These are phyloP conservation scores for Rhynchosporium secalis DNA, from an alignment of 2,329 filamentous ascomycete genomes.

Conservation along the genomic window DNA sequence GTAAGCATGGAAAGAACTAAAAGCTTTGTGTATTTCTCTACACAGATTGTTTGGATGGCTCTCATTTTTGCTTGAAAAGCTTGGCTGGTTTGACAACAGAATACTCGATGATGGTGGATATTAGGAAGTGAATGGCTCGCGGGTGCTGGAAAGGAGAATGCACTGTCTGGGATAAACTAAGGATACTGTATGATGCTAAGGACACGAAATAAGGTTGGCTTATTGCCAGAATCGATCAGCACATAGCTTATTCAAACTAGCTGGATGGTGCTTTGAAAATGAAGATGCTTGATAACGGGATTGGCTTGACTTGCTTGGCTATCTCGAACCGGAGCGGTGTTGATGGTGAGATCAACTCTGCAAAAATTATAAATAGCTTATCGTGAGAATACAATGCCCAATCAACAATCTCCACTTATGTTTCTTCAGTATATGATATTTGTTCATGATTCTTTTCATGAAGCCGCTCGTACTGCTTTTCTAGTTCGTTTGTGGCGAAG, in stretches of 20 bases:
- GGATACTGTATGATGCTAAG: too few relatives aligned
- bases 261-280: background rate
- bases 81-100: background rate
- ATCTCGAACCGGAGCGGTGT: background rate
- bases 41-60: background rate
- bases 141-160: background rate
- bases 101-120: slow-evolving; percentile 4
- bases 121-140: background rate
- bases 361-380: background rate
- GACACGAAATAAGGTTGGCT: too few relatives aligned
- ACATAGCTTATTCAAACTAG: background rate
- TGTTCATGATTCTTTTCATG: background rate
- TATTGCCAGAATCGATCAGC: background rate
- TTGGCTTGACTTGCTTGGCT: background rate
- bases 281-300: background rate
- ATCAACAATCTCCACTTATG: background rate
- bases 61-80: background rate
- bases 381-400: background rate
- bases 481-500: too few relatives aligned
- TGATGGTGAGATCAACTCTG: slow-evolving; percentile 2
- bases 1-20: slow-evolving; percentile 7
- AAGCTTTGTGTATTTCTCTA: background rate
- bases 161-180: background rate
- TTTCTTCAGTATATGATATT: background rate
- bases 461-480: too few relatives aligned